Evolutionary conservation across 2,329 filamentous ascomycete genomes (phyloP), one percentile per base, ranked within the genome.

Genomic region (Epichloe sp.): DNA sequence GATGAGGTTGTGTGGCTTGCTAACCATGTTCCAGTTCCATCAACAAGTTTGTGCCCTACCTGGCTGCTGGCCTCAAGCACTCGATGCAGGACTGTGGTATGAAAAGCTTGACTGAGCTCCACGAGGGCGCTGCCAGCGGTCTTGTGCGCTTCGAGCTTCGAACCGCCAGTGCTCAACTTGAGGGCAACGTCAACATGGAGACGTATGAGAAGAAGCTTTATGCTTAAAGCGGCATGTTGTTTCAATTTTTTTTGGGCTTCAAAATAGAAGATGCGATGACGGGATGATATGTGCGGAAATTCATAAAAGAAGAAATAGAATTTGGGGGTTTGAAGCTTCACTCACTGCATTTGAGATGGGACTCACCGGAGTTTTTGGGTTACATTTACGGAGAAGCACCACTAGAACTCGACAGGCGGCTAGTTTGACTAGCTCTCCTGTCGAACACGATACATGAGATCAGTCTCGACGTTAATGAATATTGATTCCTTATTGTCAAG

Each of bases 151-250:
- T 98, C 66, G 93, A 98, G 77, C 78, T 97, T 63, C 80, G 93
- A 62, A 97, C 89, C 55, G 86, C 89, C 54, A 95, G 89, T 69
- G 93, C 93, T 48, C 89, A 95, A 79, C 79, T 94, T 53, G 93
- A 98, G 77, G 93, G 93, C 57, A 93, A 91, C 66, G 90, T 98
- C 55, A 94, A 97, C 74, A 89, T 98, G 78, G 89, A 97, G 76
- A 91, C 88, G 67, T 97, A 95, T 68, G 93, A 97, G 78, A 98
- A 98, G 86, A 98, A 97, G 80, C 85, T 98, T 59, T 98, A 95
- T 72, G 88, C 89, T 62, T 96, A 82, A 15, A 69, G 19, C 21
- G 46, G 26, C 4, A 40, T 19, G 31, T 41, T 17, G 2, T 44
- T 34, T 48, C 41, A 40, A 49, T 45, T 17, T 37, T 41, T 41